phyloP scores from a whole-genome alignment of 768 basidiomycete species.

The Kwoniella mangroviensis region DNA sequence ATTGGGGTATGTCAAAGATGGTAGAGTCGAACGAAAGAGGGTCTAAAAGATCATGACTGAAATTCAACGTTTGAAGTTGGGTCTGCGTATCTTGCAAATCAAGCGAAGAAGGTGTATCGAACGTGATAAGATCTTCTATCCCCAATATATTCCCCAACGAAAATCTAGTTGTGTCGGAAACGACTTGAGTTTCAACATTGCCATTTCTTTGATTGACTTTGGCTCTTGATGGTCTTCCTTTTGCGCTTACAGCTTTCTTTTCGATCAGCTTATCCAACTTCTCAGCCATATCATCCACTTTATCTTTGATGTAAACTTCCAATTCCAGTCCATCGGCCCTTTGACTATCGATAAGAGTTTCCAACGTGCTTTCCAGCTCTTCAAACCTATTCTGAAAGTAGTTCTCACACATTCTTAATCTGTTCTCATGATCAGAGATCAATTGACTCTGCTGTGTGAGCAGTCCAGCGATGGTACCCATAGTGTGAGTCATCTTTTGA shows the following conservation, averaged over 20 bases:
- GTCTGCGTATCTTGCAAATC: neutral
- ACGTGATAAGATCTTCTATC: slow-evolving; percentile 1
- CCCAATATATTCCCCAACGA: neutral
- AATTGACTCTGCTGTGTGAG: slow-evolving; percentile 1
- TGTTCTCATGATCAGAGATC: neutral
- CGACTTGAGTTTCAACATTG: too few relatives aligned
- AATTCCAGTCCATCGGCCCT: neutral
- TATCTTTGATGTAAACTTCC: neutral
- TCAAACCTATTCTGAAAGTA: neutral
- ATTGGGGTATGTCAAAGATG: neutral
- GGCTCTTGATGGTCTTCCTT: too few relatives aligned
- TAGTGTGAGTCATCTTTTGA: neutral
- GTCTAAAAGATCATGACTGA: neutral
- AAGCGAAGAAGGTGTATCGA: neutral
- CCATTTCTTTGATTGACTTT: too few relatives aligned
- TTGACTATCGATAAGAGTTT: neutral
- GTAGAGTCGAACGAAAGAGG: neutral
- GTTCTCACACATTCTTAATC: neutral
- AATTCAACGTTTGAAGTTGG: neutral
- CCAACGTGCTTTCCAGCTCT: neutral
- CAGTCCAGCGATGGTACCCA: neutral
- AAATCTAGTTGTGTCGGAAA: too few relatives aligned
- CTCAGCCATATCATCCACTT: neutral
- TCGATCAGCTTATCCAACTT: neutral
- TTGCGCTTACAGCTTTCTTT: neutral